Base-by-base conservation (phyloP, 1,284 basidiomycete genomes). In the Boletus smithii region DNA sequence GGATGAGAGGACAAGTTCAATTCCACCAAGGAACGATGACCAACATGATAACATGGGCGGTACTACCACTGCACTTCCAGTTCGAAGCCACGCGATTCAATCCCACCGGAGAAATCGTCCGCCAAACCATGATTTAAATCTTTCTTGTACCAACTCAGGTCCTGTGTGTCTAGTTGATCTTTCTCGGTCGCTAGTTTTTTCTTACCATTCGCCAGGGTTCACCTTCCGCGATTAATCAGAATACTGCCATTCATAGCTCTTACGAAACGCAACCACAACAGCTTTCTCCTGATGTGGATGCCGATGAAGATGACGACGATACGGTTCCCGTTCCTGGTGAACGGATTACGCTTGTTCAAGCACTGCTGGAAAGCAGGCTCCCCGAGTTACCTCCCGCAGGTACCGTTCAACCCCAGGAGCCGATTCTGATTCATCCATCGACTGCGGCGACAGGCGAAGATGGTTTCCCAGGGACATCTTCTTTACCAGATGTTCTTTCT, bases 1-100 rank as follows among this genome's bases (percentile, higher is more conserved):
- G 44, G 88, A 91, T 58, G 88, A 91, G 63, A 79, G 88, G 24
- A 91, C 88, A 0, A 90, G 88, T 61, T 73, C 80, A 31, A 65
- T 69, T 13, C 62, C 65, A 23, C 61, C 50, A 16, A 59, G 63
- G 42, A 44, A 31, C 23, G 49, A 53, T 31, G 51, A 53, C 31
- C 57, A 53, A 16, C 50, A 44, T 31, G 46, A 46, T 38, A 41
- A 40, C 29, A 42, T 59, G 27, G 40, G 33, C 36, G 44, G 40
- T 27, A 32, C 52, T 20, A 39, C 53, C 7, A 37, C 60, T 18
- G 20, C 66, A 29, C 57, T 65, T 42, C 58, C 63, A n/a, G 59
- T 69, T n/a, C 62, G 65, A 35, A 68, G 53, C 23, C 67, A 55
- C n/a, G 11, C 65, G 6, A 35, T 59, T 23, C 64, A 60, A 34